phyloP scores from a whole-genome alignment of 2,329 filamentous ascomycete species.

The Colletotrichum karsti region DNA sequence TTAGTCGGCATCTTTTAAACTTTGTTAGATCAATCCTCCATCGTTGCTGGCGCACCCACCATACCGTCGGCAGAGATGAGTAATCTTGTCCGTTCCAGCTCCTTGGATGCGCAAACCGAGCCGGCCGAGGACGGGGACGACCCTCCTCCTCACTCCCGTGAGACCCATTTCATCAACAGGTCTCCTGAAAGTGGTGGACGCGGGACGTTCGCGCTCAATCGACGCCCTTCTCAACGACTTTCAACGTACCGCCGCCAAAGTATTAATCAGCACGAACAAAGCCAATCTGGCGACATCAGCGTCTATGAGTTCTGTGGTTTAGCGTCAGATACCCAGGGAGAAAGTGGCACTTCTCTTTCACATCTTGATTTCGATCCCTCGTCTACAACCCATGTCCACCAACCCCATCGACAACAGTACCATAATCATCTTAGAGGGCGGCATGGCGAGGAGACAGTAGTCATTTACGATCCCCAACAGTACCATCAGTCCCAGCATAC shows the following conservation, averaged over 20 bases:
- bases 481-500: background rate
- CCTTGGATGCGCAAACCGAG: conserved; percentile 15
- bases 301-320: background rate
- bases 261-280: background rate
- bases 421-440: background rate
- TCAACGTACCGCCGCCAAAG: background rate
- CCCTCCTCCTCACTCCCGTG: background rate
- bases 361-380: background rate
- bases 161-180: background rate
- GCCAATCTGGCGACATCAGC: background rate
- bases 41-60: background rate
- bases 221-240: background rate
- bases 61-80: conserved; percentile 18
- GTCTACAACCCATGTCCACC: background rate
- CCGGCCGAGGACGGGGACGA: conserved; percentile 8
- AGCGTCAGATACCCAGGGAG: background rate
- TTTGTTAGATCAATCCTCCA: background rate
- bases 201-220: background rate
- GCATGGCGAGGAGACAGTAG: background rate
- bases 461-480: background rate
- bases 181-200: background rate
- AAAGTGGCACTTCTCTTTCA: background rate
- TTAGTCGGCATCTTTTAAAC: conserved; percentile 18
- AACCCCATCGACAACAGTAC: background rate
- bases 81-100: conserved; percentile 22